Evolutionary conservation across 345 rosid genomes (phyloP), one percentile per base, ranked within the genome.

Genomic region (Arabis hirsuta): DNA sequence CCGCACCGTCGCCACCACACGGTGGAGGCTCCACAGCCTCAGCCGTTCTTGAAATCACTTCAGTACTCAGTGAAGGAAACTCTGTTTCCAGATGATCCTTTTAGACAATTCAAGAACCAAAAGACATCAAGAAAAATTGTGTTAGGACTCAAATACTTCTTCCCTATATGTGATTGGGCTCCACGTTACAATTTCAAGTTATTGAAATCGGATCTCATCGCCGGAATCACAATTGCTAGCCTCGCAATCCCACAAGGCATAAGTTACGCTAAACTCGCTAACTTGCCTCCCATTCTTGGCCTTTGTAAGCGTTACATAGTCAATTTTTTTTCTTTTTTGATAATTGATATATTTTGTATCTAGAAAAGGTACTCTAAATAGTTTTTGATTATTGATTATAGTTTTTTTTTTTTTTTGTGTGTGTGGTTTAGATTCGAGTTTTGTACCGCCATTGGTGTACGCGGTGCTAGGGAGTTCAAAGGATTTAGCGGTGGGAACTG

Each of bases 241-340:
- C 96, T 95, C 8, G 99, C 98, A 3, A 87, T 95, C 29, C 98
- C 99, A 54, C 99, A 95, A 68, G 99, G 99, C 64, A 95, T 95
- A 4, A 95, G 99, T 78, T 95, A 95, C 32, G 98, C 99, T 19
- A 85, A 74, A 27, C 79, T 95, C 9, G 99, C 97, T 34, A 88
- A 82, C 84, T 83, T 95, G 67, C 99, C 99, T 7, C 90, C 99
- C 4, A 86, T 96, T 41, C 84, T 96, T 65, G 99, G 99, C 78
- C 84, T 92, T 14, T 96, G 99, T 96, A 80, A 87, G 82, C 63
- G 61, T 69, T 46, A 39, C 34, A 60, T 44, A n/a, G 22, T 47
- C 7, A 9, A 36, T 8, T 24, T 45, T 13, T 16, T 20, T 1
- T 14, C 12, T 0, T 6, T 41, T 8, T 22, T 0, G 38, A 34